Evolutionary conservation across 2,329 filamentous ascomycete genomes (phyloP).

Genomic region (Sporothrix inflata): DNA sequence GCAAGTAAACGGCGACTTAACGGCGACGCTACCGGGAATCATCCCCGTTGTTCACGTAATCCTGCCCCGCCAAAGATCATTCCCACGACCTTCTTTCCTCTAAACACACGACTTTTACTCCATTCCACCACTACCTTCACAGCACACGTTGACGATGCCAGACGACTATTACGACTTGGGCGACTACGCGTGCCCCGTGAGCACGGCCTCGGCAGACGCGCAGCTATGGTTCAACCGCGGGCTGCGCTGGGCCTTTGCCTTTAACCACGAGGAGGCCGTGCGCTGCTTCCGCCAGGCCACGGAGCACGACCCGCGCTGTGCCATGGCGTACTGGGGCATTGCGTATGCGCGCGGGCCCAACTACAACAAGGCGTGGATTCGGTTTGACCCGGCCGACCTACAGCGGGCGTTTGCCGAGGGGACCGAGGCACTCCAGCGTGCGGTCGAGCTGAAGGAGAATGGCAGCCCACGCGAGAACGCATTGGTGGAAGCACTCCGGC

Average conservation of each 20-base stretch:
- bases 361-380: constrained; percentile 75
- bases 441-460: neutral
- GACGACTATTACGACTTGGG: constrained; percentile 2
- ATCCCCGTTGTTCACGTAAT: too few species aligned
- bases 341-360: constrained; percentile 75
- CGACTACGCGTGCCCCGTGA: neutral
- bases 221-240: constrained; percentile 73
- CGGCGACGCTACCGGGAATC: too few species aligned
- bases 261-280: constrained; percentile 74
- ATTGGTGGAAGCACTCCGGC: neutral
- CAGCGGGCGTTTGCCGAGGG: neutral
- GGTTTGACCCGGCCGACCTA: constrained; percentile 67
- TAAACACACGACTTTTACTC: too few species aligned
- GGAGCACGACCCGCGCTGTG: constrained; percentile 55
- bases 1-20: too few species aligned
- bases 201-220: neutral
- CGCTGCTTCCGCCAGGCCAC: constrained; percentile 65
- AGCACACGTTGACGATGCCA: neutral
- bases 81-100: too few species aligned
- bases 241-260: constrained; percentile 71
- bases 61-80: too few species aligned
- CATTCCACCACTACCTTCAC: too few species aligned
- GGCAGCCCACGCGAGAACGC: neutral
- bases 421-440: constrained; percentile 45
- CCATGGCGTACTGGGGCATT: constrained; percentile 70